These are phyloP conservation scores for Boletus coccyginus DNA, from an alignment of 768 basidiomycete genomes.

Conservation along the genomic window DNA sequence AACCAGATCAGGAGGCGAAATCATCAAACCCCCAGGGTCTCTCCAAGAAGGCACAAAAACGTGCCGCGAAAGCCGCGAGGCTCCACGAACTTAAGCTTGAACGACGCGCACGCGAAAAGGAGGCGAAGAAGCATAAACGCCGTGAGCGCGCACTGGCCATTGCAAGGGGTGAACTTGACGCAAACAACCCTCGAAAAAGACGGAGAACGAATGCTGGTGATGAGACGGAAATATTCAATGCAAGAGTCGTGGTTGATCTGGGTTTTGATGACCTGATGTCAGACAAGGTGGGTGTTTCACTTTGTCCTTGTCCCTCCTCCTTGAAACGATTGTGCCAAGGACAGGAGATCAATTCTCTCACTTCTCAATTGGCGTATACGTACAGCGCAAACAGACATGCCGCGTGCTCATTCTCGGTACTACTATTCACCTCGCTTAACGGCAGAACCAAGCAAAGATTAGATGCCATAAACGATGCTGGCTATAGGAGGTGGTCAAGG, in stretches of 20 bases:
- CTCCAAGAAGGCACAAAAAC: constrained; percentile 81
- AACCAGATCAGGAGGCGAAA: constrained; percentile 12
- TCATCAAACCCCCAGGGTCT: constrained; percentile 34
- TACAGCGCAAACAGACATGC: constrained; percentile 86
- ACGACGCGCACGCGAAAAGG: constrained; percentile 74
- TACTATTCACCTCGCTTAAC: constrained; percentile 80
- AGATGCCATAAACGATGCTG: constrained; percentile 60
- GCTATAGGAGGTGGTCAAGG: constrained; percentile 75
- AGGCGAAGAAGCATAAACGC: constrained; percentile 73
- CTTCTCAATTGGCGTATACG: constrained; percentile 86
- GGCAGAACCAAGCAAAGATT: constrained; percentile 65
- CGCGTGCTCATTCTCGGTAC: constrained; percentile 59
- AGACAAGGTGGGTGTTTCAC: constrained; percentile 67
- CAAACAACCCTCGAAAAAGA: constrained; percentile 12
- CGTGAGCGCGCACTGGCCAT: constrained; percentile 53
- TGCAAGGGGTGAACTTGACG: constrained; percentile 46
- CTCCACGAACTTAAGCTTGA: constrained; percentile 65
- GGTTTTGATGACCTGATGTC: constrained; percentile 93
- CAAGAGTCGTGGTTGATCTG: constrained; percentile 78
- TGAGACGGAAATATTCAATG: constrained; percentile 48
- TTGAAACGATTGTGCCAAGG: constrained; percentile 10
- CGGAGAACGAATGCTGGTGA: constrained; percentile 31
- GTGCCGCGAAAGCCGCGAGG: constrained; percentile 67
- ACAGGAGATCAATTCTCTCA: constrained; percentile 89
- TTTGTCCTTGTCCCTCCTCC: constrained; percentile 10